Conservation (phyloP, 352 stramenopile genomes). For the Globisporangium takayamanum region DNA sequence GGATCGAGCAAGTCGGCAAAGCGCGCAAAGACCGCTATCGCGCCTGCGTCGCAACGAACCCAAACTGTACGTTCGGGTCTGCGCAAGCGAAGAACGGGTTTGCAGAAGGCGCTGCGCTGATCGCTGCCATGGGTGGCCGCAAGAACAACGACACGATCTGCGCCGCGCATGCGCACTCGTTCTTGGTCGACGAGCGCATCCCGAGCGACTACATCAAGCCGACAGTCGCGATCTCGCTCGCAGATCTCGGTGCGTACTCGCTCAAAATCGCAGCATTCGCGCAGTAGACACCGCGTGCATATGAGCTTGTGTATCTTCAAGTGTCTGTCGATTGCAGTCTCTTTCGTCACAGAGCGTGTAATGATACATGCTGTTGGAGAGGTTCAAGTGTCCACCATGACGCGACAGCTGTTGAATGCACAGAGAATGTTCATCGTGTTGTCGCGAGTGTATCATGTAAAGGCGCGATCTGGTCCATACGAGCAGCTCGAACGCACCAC, state of each 20-base stretch:
- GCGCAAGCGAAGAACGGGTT: conserved; percentile 26
- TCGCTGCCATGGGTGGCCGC: conserved; percentile 24
- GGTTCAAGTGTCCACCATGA: no score
- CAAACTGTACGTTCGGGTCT: conserved; percentile 25
- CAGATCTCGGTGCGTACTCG: conserved; percentile 17
- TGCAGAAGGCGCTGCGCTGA: conserved; percentile 25
- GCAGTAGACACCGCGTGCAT: no score
- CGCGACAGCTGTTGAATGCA: no score
- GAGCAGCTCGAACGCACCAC: no score
- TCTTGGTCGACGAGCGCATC: conserved; percentile 30
- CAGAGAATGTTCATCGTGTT: no score
- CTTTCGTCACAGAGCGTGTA: not conserved
- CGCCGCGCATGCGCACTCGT: conserved; percentile 22
- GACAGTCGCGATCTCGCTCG: conserved; percentile 14
- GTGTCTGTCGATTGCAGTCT: not conserved
- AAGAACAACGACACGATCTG: conserved; percentile 27
- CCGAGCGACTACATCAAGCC: conserved; percentile 23
- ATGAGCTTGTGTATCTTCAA: no score
- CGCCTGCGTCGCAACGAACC: conserved; percentile 25
- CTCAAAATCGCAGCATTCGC: conserved; percentile 19
- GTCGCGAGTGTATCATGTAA: no score
- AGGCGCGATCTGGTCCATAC: no score
- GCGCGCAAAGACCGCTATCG: conserved; percentile 28
- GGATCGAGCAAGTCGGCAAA: conserved; percentile 22
- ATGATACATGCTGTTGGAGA: no score